A percentile compares a stretch with the other conserved stretches of the same genome.
Conservation (phyloP, 176 grass and related monocot genomes). For the Secale cereale region DNA sequence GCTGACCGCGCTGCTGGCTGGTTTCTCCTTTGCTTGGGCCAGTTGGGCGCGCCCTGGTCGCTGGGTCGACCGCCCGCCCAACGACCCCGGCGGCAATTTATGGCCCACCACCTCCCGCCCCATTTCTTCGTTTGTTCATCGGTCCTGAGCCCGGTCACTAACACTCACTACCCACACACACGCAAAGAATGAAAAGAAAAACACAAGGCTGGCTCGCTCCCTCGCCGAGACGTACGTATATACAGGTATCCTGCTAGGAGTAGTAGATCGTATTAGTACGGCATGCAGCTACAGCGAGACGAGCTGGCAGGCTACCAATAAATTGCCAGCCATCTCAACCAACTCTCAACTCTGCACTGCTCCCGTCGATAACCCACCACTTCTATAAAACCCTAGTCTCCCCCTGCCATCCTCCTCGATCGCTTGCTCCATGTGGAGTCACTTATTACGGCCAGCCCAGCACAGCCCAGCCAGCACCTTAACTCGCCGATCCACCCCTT, state of each 20-base stretch:
- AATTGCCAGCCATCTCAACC: conserved; percentile 37
- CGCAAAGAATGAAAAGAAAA: too few relatives aligned
- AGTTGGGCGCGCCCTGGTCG: background rate
- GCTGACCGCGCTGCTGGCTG: background rate
- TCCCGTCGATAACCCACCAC: background rate
- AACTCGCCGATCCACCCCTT: background rate
- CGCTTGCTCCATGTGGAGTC: conserved; percentile 53
- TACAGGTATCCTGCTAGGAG: background rate
- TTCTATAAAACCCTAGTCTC: conserved; percentile 42
- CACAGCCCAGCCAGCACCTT: background rate
- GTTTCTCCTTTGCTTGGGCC: background rate
- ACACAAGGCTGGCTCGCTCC: background rate
- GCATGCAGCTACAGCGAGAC: background rate
- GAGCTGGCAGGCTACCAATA: conserved; percentile 40
- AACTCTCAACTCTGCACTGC: conserved; percentile 38
- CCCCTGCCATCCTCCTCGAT: conserved; percentile 27
- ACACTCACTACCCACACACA: too few relatives aligned
- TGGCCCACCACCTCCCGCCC: conserved; percentile 31
- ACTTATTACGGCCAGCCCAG: conserved; percentile 25
- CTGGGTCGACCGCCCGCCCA: conserved; percentile 16
- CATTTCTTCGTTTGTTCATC: background rate
- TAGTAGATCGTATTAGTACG: background rate
- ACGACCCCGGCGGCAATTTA: conserved; percentile 73
- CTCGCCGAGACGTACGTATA: background rate
- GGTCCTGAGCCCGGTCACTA: background rate